Evolutionary conservation across 306 rosid species (phyloP), one percentile per base, ranked within the genome.

Genomic region (Dalbergia oliveri): DNA sequence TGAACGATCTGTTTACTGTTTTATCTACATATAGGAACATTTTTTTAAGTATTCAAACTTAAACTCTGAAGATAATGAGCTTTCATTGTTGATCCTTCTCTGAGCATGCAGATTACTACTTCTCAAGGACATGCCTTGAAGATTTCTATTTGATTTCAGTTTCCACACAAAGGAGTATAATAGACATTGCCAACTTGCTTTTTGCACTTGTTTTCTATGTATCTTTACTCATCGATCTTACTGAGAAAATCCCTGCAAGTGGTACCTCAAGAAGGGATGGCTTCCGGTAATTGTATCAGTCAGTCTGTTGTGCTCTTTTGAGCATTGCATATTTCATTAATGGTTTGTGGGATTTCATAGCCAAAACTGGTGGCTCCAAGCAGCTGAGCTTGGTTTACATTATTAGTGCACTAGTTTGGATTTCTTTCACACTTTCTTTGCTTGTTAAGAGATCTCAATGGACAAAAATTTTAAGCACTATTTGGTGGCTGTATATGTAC

Each of bases 401-500:
- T 9, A 34, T 85, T 3, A 82, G 80, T 76, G 87, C 79, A 45
- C 56, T 89, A 5, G 58, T 89, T 79, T 89, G 93, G 93, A 65
- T 84, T 72, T 84, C 84, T 23, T 78, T 84, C 13, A n/a, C 86
- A 44, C 33, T 80, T 59, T 87, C 93, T 2, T 79, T 87, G 89
- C 75, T 64, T 76, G 77, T 83, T 69, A 85, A 87, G 61, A 45
- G 50, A 56, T 76, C 81, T 11, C 79, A 84, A 65, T 81, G 84
- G 88, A 86, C 82, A 12, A 82, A 63, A 80, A 10, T 62, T 50
- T 44, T 82, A 0, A 82, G 58, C 64, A 82, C 80, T 61, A 4
- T 86, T 58, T 90, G 91, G 94, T 90, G 91, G 94, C 11, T 71
- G 12, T 77, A 67, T 68, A 8, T 86, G 84, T 68, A 18, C 12